Conservation (phyloP, 805 yeast species). For the Cyberlindnera bimundalis region DNA sequence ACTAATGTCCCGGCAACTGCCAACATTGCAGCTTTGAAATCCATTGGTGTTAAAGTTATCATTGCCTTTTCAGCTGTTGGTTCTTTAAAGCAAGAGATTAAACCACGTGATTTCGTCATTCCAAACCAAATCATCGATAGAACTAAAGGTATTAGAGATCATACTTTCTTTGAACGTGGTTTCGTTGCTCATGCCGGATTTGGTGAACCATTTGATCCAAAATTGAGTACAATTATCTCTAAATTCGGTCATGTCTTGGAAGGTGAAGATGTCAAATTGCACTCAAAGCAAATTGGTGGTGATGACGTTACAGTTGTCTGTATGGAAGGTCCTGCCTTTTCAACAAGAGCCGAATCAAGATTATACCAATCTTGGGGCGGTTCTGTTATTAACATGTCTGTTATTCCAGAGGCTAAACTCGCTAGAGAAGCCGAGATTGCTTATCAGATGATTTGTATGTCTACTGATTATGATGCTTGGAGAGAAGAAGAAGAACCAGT, state of each 20-base stretch:
- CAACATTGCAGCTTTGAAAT: constrained; percentile 92
- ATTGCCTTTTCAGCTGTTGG: constrained; percentile 97
- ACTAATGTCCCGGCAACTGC: constrained; percentile 91
- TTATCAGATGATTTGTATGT: constrained; percentile 98
- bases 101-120: constrained; percentile 93
- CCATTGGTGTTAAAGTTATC: constrained; percentile 80
- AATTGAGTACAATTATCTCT: constrained; percentile 62
- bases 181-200: constrained; percentile 96
- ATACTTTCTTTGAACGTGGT: constrained; percentile 82
- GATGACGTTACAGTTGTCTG: constrained; percentile 84
- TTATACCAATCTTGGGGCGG: constrained; percentile 89
- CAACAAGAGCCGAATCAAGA: constrained; percentile 93
- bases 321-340: constrained; percentile 99
- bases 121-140: constrained; percentile 96
- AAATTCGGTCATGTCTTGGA: constrained; percentile 55
- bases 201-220: constrained; percentile 92
- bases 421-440: constrained; percentile 97
- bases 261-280: constrained; percentile 49
- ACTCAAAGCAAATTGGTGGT: constrained; percentile 60
- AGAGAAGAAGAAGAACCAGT: constrained; percentile 93
- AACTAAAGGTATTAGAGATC: constrained; percentile 90
- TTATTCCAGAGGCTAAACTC: constrained; percentile 93
- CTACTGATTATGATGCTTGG: constrained; percentile 99
- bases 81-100: constrained; percentile 81
- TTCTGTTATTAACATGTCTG: constrained; percentile 94